A percentile compares a stretch with the other conserved stretches of the same genome.
phyloP scores from a whole-genome alignment of 1,139 yeast genomes.

The Debaryomyces sp. region DNA sequence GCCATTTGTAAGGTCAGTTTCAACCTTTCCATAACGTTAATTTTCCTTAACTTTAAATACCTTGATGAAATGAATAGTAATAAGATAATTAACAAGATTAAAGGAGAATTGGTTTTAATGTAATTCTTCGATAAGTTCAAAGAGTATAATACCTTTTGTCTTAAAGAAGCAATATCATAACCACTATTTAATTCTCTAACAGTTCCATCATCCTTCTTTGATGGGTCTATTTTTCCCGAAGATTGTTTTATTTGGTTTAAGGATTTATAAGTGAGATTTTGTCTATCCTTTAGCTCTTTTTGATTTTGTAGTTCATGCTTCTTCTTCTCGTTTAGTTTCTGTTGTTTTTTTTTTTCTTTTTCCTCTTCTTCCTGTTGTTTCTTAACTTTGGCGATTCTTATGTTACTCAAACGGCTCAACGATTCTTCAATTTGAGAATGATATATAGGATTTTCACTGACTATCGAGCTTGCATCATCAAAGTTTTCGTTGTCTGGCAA shows the following conservation, averaged over 20 bases:
- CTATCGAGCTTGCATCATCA: constrained; percentile 30
- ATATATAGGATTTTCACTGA: constrained; percentile 24
- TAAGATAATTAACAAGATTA: constrained; percentile 27
- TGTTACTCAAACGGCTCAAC: constrained; percentile 18
- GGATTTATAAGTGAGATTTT: constrained; percentile 37
- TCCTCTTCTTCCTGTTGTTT: constrained; percentile 21
- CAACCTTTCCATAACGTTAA: constrained; percentile 33
- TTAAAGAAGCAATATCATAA: constrained; percentile 9
- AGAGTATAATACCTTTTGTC: constrained; percentile 18
- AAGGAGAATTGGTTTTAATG: constrained; percentile 32
- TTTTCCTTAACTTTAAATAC: constrained; percentile 26
- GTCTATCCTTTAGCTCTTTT: constrained; percentile 27
- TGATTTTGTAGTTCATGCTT: constrained; percentile 21
- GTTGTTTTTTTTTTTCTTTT: constrained; percentile 22
- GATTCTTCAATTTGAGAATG: constrained; percentile 17
- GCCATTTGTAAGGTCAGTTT: constrained; percentile 49
- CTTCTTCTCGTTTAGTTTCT: constrained; percentile 22
- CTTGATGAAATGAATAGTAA: constrained; percentile 24
- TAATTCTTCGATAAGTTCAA: constrained; percentile 23
- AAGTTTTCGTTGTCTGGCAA: constrained; percentile 33
- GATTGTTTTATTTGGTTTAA: constrained; percentile 30
- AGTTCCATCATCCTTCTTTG: not conserved
- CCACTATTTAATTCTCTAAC: not conserved
- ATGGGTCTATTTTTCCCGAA: not conserved
- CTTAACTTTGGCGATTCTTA: constrained; percentile 15